phyloP scores from a whole-genome alignment of 202 grass and related monocot genomes.

The Hordeum pubiflorum region DNA sequence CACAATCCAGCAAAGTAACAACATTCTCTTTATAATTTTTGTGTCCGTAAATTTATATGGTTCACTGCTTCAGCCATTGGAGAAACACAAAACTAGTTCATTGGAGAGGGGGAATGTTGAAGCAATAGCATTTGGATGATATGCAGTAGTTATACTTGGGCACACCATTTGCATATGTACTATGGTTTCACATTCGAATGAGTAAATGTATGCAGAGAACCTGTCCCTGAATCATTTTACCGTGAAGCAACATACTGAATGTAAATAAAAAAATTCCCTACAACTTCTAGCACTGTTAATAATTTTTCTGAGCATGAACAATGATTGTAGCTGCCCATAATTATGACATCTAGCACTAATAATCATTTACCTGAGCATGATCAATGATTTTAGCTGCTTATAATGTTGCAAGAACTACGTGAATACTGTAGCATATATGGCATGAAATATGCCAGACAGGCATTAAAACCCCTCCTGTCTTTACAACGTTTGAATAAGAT shows the following conservation, averaged over 20 bases:
- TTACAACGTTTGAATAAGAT: not conserved
- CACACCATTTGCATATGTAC: not conserved
- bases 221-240: not conserved
- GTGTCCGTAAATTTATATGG: not conserved
- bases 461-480: not conserved
- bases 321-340: not conserved
- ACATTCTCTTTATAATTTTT: conserved; percentile 4
- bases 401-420: not conserved
- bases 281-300: not conserved
- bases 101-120: not conserved
- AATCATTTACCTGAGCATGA: not conserved
- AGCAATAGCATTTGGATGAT: not conserved
- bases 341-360: not conserved
- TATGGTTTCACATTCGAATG: conserved; percentile 6
- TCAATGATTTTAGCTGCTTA: not conserved
- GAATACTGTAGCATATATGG: not conserved
- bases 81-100: not conserved
- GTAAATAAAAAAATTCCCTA: not conserved
- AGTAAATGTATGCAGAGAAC: not conserved
- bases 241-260: not conserved
- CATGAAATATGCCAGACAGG: conserved; percentile 2
- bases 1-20: not conserved
- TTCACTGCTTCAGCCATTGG: not conserved
- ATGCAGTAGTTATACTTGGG: not conserved
- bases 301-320: not conserved